Evolutionary conservation across 169 alveolate species (phyloP).

Genomic region (Sarcocystis neurona): DNA sequence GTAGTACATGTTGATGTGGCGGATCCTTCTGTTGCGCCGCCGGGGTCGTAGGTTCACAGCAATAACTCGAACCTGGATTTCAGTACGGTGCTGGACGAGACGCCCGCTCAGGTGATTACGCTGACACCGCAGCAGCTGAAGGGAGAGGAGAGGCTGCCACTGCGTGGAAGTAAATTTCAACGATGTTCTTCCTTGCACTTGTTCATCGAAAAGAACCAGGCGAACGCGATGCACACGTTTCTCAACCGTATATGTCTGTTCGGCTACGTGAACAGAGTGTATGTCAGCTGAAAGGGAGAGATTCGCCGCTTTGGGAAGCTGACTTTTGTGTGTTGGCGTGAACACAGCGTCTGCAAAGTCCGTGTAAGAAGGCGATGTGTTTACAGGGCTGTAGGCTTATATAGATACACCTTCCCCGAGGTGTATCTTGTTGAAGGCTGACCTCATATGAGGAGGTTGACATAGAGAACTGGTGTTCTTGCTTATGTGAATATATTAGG

Average conservation of each 20-base stretch:
- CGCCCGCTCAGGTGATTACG: conserved; percentile 23
- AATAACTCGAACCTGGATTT: conserved; percentile 20
- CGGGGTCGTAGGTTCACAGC: background rate
- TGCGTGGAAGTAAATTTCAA: conserved; percentile 31
- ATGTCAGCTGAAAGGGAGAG: conserved; percentile 7
- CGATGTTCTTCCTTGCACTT: conserved; percentile 23
- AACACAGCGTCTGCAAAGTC: too few relatives aligned
- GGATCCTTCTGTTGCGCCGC: too few relatives aligned
- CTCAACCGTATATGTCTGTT: conserved; percentile 9
- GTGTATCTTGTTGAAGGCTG: too few relatives aligned
- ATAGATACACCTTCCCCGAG: too few relatives aligned
- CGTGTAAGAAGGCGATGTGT: too few relatives aligned
- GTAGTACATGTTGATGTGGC: too few relatives aligned
- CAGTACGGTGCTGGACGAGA: conserved; percentile 22
- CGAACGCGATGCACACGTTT: conserved; percentile 6
- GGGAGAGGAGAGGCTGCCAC: conserved; percentile 28
- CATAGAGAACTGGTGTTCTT: too few relatives aligned
- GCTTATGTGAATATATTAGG: too few relatives aligned
- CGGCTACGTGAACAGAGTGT: conserved; percentile 25
- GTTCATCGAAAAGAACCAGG: conserved; percentile 8
- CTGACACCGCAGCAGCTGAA: background rate
- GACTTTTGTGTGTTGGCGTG: too few relatives aligned
- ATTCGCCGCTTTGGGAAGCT: too few relatives aligned
- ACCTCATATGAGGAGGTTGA: too few relatives aligned
- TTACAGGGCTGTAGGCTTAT: too few relatives aligned